These are phyloP conservation scores for Teratosphaeria zuluensis DNA, from an alignment of 2,329 filamentous ascomycete genomes.

Conservation along the genomic window DNA sequence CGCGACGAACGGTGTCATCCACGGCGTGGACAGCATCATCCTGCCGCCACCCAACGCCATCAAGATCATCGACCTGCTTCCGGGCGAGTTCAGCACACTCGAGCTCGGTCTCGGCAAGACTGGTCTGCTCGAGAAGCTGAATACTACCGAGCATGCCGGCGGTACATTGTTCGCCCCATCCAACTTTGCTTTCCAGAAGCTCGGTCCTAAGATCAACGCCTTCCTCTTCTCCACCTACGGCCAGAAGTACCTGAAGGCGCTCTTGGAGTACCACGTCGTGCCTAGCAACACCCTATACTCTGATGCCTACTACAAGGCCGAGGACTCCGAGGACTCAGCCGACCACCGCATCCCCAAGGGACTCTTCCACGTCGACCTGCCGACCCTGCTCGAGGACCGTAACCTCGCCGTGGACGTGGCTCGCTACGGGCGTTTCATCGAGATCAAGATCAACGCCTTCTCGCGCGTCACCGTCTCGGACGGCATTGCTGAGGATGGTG, in stretches of 20 bases:
- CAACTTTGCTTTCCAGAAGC: conserved; percentile 68
- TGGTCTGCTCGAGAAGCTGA: conserved; percentile 53
- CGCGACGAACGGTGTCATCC: conserved; percentile 71
- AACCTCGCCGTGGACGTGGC: conserved; percentile 62
- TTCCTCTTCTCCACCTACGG: conserved; percentile 77
- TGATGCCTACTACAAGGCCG: conserved; percentile 61
- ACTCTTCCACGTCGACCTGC: conserved; percentile 59
- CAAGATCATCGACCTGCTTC: conserved; percentile 55
- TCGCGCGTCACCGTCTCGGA: conserved; percentile 58
- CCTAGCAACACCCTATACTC: conserved; percentile 70
- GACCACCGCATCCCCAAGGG: conserved; percentile 31
- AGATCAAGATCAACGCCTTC: conserved; percentile 67
- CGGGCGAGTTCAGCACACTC: conserved; percentile 67
- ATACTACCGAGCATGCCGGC: conserved; percentile 47
- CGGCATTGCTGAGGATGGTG: conserved; percentile 65
- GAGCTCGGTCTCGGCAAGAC: conserved; percentile 66
- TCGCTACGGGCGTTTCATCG: conserved; percentile 56
- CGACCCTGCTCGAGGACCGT: conserved; percentile 59
- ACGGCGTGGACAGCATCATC: conserved; percentile 66
- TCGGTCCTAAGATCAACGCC: conserved; percentile 64
- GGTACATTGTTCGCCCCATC: conserved; percentile 72
- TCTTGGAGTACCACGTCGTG: conserved; percentile 71
- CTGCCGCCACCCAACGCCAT: conserved; percentile 60
- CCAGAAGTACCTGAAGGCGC: conserved; percentile 62
- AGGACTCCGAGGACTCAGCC: conserved; percentile 13